A percentile compares a stretch with the other conserved stretches of the same genome.
Evolutionary conservation across 192 early-diverging fungal genomes (phyloP).

Genomic region (Spizellomyces punctatus): DNA sequence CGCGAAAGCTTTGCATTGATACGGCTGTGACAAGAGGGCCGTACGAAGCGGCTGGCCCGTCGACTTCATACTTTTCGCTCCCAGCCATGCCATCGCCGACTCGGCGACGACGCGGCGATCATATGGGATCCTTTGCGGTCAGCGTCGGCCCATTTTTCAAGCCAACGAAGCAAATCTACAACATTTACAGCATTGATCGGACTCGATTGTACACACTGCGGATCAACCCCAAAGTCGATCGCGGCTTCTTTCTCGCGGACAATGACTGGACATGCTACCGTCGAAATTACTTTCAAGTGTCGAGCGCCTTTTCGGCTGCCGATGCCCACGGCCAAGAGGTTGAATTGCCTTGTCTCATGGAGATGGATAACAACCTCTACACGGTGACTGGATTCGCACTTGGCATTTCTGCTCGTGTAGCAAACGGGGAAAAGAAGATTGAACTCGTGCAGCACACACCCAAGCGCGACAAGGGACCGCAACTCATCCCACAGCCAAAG

Average conservation of each 20-base stretch:
- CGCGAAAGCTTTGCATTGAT: constrained; percentile 27
- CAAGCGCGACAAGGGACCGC: constrained; percentile 92
- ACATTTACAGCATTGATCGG: constrained; percentile 67
- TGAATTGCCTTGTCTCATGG: constrained; percentile 69
- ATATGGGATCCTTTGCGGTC: constrained; percentile 17
- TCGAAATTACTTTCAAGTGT: constrained; percentile 96
- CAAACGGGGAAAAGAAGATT: constrained; percentile 72
- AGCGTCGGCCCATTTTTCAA: constrained; percentile 70
- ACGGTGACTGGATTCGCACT: constrained; percentile 72
- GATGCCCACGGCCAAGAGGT: constrained; percentile 36
- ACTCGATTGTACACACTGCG: constrained; percentile 49
- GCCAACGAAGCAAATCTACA: constrained; percentile 63
- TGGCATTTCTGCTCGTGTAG: constrained; percentile 75
- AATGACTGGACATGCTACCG: constrained; percentile 97
- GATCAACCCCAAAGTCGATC: constrained; percentile 81
- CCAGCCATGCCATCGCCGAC: constrained; percentile 24
- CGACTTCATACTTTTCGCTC: constrained; percentile 9
- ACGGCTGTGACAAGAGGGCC: constrained; percentile 3
- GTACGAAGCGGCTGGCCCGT: too few relatives aligned
- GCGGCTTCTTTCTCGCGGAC: constrained; percentile 91
- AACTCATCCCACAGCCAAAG: constrained; percentile 56
- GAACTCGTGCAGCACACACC: constrained; percentile 92
- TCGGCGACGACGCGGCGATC: constrained; percentile 20
- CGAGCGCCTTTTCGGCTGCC: constrained; percentile 60
- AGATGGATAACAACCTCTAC: constrained; percentile 50